Evolutionary conservation across 139 green algal genomes (phyloP).

Genomic region (Chlorella sorokiniana): DNA sequence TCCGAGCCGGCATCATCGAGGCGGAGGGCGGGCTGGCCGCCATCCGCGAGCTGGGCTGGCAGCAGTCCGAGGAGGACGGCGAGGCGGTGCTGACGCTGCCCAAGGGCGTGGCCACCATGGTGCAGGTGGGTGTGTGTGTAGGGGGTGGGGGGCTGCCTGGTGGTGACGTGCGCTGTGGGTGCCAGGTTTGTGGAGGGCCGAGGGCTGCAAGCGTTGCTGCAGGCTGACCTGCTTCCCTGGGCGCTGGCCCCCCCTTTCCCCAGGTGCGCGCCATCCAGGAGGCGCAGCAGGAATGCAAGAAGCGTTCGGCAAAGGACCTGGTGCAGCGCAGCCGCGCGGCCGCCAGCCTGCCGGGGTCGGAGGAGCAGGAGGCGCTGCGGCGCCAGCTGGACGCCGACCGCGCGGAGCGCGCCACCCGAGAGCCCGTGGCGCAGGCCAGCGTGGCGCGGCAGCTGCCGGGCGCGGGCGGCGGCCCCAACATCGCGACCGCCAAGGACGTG

Average conservation of each 20-base stretch:
- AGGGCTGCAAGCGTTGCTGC: no score
- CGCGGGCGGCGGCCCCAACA: neutral
- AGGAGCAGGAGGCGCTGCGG: conserved; percentile 18
- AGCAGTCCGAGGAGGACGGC: conserved; percentile 35
- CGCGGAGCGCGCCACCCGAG: conserved; percentile 15
- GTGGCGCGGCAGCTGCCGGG: conserved; percentile 20
- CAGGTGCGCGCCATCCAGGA: conserved; percentile 54
- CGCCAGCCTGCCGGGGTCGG: conserved; percentile 5
- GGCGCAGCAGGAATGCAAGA: conserved; percentile 44
- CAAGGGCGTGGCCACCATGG: conserved; percentile 38
- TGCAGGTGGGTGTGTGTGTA: conserved; percentile 27
- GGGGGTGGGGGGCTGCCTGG: neutral
- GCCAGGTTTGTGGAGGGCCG: neutral
- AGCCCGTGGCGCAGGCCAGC: neutral
- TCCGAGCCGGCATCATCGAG: conserved; percentile 25
- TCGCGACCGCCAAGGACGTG: conserved; percentile 23
- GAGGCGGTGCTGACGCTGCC: conserved; percentile 32
- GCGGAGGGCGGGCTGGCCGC: conserved; percentile 33
- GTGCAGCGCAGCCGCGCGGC: conserved; percentile 7
- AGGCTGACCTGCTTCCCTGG: no score
- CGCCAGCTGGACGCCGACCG: conserved; percentile 46
- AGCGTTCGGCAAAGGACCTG: conserved; percentile 21
- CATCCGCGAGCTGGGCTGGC: conserved; percentile 47
- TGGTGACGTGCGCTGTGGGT: no score
- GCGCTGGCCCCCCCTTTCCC: neutral